A percentile compares a stretch with the other conserved stretches of the same genome.
Evolutionary conservation across 768 basidiomycete species (phyloP).

Genomic region (Guyanaporus albipodus): DNA sequence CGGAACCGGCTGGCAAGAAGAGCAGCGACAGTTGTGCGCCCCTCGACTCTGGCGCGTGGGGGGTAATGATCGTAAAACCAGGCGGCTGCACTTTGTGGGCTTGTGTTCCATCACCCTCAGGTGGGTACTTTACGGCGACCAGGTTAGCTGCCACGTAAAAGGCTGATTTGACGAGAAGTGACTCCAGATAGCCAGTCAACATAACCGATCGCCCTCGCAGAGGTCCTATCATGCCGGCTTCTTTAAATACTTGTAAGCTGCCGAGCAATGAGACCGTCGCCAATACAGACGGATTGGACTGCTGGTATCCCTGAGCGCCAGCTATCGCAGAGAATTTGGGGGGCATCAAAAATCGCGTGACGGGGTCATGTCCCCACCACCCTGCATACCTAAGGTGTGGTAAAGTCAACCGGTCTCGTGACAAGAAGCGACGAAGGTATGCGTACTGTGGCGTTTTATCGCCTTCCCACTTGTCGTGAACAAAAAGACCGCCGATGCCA

Average conservation of each 20-base stretch:
- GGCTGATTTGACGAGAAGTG: slow-evolving; percentile 53
- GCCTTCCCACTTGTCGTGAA: slow-evolving; percentile 80
- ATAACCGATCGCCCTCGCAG: slow-evolving; percentile 65
- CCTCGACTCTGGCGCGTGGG: slow-evolving; percentile 56
- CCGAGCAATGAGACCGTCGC: slow-evolving; percentile 78
- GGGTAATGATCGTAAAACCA: slow-evolving; percentile 97
- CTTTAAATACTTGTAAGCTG: slow-evolving; percentile 74
- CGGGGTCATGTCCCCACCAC: slow-evolving; percentile 95
- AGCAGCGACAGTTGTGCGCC: slow-evolving; percentile 88
- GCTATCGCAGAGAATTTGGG: slow-evolving; percentile 74
- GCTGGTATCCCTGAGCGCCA: slow-evolving; percentile 94
- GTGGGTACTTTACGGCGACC: slow-evolving; percentile 29
- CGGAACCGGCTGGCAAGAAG: slow-evolving; percentile 56
- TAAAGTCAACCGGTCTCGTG: slow-evolving; percentile 8
- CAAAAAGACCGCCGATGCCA: slow-evolving; percentile 91
- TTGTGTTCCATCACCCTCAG: slow-evolving; percentile 17
- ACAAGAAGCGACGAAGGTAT: slow-evolving; percentile 10
- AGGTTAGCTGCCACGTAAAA: slow-evolving; percentile 53
- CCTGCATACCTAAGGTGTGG: slow-evolving; percentile 66
- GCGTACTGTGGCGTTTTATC: slow-evolving; percentile 60
- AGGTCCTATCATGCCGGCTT: slow-evolving; percentile 67
- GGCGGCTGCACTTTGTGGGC: slow-evolving; percentile 29
- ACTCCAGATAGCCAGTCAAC: slow-evolving; percentile 71
- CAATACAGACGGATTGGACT: slow-evolving; percentile 90
- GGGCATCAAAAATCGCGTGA: slow-evolving; percentile 90